These are phyloP conservation scores for Sclerotinia nivalis DNA, from an alignment of 2,329 filamentous ascomycete genomes.

Conservation along the genomic window DNA sequence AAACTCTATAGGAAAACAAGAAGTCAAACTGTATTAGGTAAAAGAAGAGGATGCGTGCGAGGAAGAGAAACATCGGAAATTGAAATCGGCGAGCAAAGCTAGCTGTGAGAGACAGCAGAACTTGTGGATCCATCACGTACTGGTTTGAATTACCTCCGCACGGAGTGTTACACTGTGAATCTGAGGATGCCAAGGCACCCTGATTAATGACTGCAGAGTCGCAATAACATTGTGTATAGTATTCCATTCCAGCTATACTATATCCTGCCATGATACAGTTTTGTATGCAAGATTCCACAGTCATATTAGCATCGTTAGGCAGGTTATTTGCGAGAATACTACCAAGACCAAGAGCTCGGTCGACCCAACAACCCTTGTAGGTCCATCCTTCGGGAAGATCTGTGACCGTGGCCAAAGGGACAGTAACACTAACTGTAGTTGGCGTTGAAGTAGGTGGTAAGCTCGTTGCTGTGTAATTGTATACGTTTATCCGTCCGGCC, in stretches of 20 bases:
- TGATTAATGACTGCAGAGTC: constrained; percentile 34
- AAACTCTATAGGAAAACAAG: not conserved
- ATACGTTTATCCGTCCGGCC: constrained; percentile 32
- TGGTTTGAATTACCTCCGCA: constrained; percentile 38
- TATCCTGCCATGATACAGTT: constrained; percentile 35
- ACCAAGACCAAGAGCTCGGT: constrained; percentile 29
- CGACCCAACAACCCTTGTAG: constrained; percentile 35
- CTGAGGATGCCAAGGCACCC: constrained; percentile 37
- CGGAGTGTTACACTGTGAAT: constrained; percentile 39
- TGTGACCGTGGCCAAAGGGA: constrained; percentile 25
- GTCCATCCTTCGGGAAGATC: constrained; percentile 32
- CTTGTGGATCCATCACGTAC: not conserved
- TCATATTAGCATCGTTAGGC: constrained; percentile 28
- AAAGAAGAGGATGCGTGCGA: not conserved
- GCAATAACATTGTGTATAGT: constrained; percentile 40
- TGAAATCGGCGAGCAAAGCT: not conserved
- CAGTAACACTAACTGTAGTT: constrained; percentile 4
- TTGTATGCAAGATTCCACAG: constrained; percentile 40
- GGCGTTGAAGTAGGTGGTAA: constrained; percentile 21
- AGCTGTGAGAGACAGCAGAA: not conserved
- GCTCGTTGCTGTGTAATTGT: constrained; percentile 28
- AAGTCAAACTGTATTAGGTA: too few relatives aligned
- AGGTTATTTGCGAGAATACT: constrained; percentile 27
- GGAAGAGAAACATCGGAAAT: too few relatives aligned
- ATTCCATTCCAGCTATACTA: constrained; percentile 42